Evolutionary conservation across 2,329 filamentous ascomycete species (phyloP).

Genomic region (Paecilomyces sp.): DNA sequence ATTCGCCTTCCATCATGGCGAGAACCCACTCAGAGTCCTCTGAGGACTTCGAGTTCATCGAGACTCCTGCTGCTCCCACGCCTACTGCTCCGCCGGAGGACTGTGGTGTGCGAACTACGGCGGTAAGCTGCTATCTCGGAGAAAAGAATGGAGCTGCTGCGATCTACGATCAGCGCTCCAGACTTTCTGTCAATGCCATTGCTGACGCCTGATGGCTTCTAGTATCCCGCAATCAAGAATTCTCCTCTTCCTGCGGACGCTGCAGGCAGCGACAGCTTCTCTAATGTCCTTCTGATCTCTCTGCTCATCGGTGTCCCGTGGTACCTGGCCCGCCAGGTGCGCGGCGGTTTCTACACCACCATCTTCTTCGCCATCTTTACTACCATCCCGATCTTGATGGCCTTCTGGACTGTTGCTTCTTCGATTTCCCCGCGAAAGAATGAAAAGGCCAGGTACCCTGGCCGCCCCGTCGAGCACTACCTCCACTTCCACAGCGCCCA

Average conservation of each 20-base stretch:
- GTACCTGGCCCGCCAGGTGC: conserved; percentile 75
- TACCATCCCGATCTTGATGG: conserved; percentile 68
- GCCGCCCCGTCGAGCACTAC: conserved; percentile 85
- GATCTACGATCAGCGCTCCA: conserved; percentile 25
- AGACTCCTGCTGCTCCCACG: conserved; percentile 52
- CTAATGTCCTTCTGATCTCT: conserved; percentile 67
- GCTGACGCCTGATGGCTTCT: conserved; percentile 7
- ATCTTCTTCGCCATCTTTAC: conserved; percentile 79
- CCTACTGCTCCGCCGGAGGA: conserved; percentile 46
- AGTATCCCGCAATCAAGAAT: conserved; percentile 91
- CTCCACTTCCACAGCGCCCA: conserved; percentile 43
- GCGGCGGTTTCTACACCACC: conserved; percentile 79
- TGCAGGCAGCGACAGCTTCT: conserved; percentile 77
- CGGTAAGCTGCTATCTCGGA: conserved; percentile 40
- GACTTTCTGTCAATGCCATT: conserved; percentile 16
- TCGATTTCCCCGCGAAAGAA: conserved; percentile 80
- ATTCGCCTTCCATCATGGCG: conserved; percentile 27
- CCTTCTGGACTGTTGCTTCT: conserved; percentile 76
- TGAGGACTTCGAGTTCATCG: conserved; percentile 47
- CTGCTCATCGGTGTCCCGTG: conserved; percentile 65
- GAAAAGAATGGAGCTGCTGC: conserved; percentile 6
- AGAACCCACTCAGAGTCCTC: conserved; percentile 38
- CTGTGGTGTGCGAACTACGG: conserved; percentile 56
- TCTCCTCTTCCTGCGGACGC: conserved; percentile 86
- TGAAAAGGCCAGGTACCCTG: conserved; percentile 82